Evolutionary conservation across 805 yeast species (phyloP).

Genomic region (Kluyveromyces wickerhamii): DNA sequence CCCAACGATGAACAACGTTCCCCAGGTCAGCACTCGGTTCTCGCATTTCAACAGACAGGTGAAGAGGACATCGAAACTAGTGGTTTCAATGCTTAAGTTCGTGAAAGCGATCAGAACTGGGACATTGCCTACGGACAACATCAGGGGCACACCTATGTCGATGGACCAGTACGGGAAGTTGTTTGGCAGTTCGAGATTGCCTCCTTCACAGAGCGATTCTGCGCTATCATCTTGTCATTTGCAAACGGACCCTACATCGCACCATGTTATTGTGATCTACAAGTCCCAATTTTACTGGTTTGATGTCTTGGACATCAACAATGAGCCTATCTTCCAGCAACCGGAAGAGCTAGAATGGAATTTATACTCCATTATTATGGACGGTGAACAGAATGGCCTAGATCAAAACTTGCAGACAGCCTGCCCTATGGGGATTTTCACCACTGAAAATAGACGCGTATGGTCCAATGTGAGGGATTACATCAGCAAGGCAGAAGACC

Average conservation of each 20-base stretch:
- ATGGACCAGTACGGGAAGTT: slow-evolving; percentile 88
- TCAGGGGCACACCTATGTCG: slow-evolving; percentile 63
- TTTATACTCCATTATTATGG: slow-evolving; percentile 67
- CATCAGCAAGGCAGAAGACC: slow-evolving; percentile 33
- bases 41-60: slow-evolving; percentile 44
- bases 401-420: background rate
- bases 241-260: slow-evolving; percentile 70
- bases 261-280: slow-evolving; percentile 74
- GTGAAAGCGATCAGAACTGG: slow-evolving; percentile 70
- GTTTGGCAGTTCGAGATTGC: slow-evolving; percentile 84
- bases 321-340: slow-evolving; percentile 56
- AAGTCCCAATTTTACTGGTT: slow-evolving; percentile 93
- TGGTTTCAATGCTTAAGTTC: slow-evolving; percentile 70
- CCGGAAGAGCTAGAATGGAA: slow-evolving; percentile 71
- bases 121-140: slow-evolving; percentile 62
- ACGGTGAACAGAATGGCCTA: slow-evolving; percentile 38
- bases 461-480: slow-evolving; percentile 73
- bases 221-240: slow-evolving; percentile 47
- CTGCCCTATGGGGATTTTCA: slow-evolving; percentile 75
- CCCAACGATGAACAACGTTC: slow-evolving; percentile 47
- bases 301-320: slow-evolving; percentile 71
- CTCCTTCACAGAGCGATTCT: slow-evolving; percentile 54
- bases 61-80: slow-evolving; percentile 72
- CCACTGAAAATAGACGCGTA: slow-evolving; percentile 80
- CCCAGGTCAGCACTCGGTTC: slow-evolving; percentile 11